These are phyloP conservation scores for Amniculicola lignicola DNA, from an alignment of 495 filamentous ascomycete species.

Conservation along the genomic window DNA sequence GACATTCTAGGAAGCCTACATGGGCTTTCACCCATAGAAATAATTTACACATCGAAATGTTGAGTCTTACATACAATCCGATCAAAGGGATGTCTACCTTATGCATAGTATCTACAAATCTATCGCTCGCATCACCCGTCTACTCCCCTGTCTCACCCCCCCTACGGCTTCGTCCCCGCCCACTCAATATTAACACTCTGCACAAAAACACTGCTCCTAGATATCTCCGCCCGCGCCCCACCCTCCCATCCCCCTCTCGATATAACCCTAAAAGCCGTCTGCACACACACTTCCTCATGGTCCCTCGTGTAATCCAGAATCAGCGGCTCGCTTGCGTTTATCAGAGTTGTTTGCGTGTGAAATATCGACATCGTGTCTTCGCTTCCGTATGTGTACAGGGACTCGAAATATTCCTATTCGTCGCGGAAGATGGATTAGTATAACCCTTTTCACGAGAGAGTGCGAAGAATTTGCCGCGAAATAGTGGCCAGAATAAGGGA, in stretches of 20 bases:
- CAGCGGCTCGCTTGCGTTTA: background rate
- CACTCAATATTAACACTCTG: background rate
- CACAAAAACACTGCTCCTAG: background rate
- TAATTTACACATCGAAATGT: too few relatives aligned
- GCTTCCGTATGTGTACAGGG: background rate
- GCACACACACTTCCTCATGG: background rate
- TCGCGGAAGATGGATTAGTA: background rate
- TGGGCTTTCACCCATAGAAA: too few relatives aligned
- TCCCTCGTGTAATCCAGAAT: background rate
- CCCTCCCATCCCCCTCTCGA: background rate
- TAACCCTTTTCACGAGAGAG: background rate
- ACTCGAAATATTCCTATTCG: constrained; percentile 2
- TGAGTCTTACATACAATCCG: too few relatives aligned
- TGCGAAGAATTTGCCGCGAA: background rate
- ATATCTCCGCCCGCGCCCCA: background rate
- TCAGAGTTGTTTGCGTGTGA: background rate
- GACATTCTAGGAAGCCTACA: too few relatives aligned
- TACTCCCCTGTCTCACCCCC: too few relatives aligned
- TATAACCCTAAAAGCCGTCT: background rate
- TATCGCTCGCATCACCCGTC: too few relatives aligned
- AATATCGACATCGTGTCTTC: background rate
- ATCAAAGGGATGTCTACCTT: too few relatives aligned
- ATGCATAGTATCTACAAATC: too few relatives aligned
- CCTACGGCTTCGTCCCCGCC: too few relatives aligned
- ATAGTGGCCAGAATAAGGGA: background rate